Evolutionary conservation across 2,329 filamentous ascomycete species (phyloP).

Genomic region (Colletotrichum cordylinicola): DNA sequence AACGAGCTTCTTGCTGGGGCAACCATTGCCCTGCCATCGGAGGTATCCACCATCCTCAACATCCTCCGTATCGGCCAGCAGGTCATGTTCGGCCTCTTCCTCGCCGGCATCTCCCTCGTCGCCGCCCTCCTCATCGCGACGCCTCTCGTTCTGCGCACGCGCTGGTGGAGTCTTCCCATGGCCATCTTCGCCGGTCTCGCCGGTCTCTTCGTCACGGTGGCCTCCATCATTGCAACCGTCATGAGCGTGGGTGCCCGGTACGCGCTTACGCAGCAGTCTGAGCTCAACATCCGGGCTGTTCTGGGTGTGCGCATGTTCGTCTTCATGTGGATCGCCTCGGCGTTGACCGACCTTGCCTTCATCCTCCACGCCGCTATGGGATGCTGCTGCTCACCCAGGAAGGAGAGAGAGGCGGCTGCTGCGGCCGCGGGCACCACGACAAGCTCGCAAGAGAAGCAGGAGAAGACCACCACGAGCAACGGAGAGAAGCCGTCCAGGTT

Average conservation of each 20-base stretch:
- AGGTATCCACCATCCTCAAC: conserved; percentile 75
- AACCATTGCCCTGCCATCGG: conserved; percentile 78
- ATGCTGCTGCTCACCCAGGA: conserved; percentile 67
- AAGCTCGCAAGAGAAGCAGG: conserved; percentile 11
- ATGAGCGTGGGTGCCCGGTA: conserved; percentile 85
- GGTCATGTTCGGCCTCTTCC: conserved; percentile 90
- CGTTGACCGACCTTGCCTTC: conserved; percentile 71
- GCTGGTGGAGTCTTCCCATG: conserved; percentile 69
- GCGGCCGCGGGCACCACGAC: not conserved
- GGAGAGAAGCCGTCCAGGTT: conserved; percentile 17
- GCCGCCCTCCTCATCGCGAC: conserved; percentile 75
- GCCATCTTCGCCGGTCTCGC: conserved; percentile 71
- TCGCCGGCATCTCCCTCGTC: conserved; percentile 72
- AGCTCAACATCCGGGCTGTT: conserved; percentile 77
- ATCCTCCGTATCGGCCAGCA: conserved; percentile 78
- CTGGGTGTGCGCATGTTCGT: conserved; percentile 79
- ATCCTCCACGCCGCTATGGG: conserved; percentile 77
- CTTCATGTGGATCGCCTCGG: conserved; percentile 87
- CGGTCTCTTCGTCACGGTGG: conserved; percentile 71
- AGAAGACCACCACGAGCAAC: not conserved
- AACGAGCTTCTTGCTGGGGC: conserved; percentile 83
- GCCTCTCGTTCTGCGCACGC: conserved; percentile 58
- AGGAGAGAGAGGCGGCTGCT: not conserved
- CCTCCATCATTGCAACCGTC: conserved; percentile 77
- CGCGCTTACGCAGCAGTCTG: conserved; percentile 72